Percentiles rank a stretch among this genome's conserved stretches.
Conservation (phyloP, 2,329 filamentous ascomycete species). For the Cordyceps cateniannulata region DNA sequence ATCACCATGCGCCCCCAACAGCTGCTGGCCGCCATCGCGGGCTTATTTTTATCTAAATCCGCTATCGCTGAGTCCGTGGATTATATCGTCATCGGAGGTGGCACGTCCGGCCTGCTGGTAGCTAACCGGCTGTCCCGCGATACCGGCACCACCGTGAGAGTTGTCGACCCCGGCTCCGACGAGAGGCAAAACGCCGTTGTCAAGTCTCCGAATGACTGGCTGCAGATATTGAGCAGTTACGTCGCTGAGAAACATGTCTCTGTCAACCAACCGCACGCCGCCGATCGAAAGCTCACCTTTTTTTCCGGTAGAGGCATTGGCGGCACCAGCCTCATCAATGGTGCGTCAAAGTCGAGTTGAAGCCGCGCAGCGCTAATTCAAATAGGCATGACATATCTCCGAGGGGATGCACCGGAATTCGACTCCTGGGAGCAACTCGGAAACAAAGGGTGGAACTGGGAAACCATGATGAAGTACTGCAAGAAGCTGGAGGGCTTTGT, state of each 20-base stretch:
- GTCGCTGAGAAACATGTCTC: constrained; percentile 31
- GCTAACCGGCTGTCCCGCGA: constrained; percentile 39
- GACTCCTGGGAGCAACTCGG: constrained; percentile 38
- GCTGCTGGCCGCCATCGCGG: neutral
- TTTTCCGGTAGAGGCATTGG: constrained; percentile 33
- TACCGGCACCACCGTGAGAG: constrained; percentile 22
- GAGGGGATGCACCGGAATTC: constrained; percentile 35
- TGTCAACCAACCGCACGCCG: constrained; percentile 23
- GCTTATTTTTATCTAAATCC: neutral
- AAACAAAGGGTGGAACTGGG: constrained; percentile 39
- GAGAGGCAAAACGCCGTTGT: constrained; percentile 28
- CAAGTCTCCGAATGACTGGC: constrained; percentile 22
- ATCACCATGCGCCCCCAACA: neutral
- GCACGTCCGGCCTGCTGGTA: constrained; percentile 53
- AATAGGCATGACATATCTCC: constrained; percentile 39
- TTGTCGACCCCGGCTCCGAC: constrained; percentile 32
- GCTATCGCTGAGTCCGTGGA: constrained; percentile 28
- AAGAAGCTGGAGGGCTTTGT: constrained; percentile 34
- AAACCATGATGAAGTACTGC: constrained; percentile 39
- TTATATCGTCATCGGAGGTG: constrained; percentile 59
- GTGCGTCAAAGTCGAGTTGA: constrained; percentile 17
- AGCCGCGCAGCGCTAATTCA: neutral
- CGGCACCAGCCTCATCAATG: constrained; percentile 35
- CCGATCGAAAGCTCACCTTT: constrained; percentile 26
- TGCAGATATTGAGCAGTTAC: constrained; percentile 20